phyloP scores from a whole-genome alignment of 331 rosid species.

The Arachis monticola region DNA sequence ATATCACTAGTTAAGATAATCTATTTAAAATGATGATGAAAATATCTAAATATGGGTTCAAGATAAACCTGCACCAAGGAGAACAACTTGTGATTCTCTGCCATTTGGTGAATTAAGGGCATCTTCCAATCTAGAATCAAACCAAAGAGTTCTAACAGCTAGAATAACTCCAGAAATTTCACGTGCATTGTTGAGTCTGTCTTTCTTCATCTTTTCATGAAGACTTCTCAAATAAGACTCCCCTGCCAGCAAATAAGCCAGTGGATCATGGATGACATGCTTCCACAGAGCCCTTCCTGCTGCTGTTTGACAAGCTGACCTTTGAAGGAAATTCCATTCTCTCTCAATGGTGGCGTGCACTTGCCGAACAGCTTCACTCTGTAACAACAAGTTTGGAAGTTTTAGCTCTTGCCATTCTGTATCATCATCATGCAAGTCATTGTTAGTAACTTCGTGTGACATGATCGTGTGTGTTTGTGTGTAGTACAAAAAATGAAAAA shows the following conservation, averaged over 20 bases:
- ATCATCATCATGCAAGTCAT: constrained; percentile 49
- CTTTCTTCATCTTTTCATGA: constrained; percentile 87
- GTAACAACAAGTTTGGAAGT: constrained; percentile 65
- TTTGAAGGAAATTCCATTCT: constrained; percentile 80
- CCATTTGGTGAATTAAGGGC: constrained; percentile 60
- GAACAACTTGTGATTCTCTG: constrained; percentile 79
- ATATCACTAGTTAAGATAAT: neutral
- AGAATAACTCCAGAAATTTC: constrained; percentile 94
- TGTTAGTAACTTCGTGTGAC: constrained; percentile 60
- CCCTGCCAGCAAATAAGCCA: constrained; percentile 81
- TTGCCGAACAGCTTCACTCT: constrained; percentile 57
- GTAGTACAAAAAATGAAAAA: constrained; percentile 28
- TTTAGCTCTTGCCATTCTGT: constrained; percentile 69
- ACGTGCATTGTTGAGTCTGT: constrained; percentile 71
- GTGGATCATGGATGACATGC: constrained; percentile 78
- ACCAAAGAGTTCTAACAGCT: constrained; percentile 92
- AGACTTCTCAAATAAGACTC: constrained; percentile 76
- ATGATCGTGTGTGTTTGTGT: constrained; percentile 42
- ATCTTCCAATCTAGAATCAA: constrained; percentile 72
- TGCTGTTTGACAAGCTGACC: constrained; percentile 89
- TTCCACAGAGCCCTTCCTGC: constrained; percentile 97
- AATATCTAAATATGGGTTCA: no score
- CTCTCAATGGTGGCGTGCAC: constrained; percentile 74
- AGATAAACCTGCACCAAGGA: constrained; percentile 90
- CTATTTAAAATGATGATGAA: no score